Base-by-base conservation (phyloP, 202 grass and related monocot genomes). In the Bolboschoenoplectus hybrid region DNA sequence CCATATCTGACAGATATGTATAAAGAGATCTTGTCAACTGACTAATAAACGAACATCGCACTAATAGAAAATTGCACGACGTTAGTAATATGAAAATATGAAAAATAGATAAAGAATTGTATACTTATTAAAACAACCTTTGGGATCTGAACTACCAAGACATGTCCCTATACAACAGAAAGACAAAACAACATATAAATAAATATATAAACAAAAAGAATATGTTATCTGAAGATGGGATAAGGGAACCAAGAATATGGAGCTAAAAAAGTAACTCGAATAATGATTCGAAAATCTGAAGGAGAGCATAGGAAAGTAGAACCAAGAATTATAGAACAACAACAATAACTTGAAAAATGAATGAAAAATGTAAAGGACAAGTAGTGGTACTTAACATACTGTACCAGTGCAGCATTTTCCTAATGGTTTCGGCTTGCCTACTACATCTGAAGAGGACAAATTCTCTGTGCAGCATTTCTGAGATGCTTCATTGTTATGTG, bases 101-200 rank as follows among this genome's bases (percentile, higher is more conserved):
- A 86, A 51, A 75, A 86, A 86, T 16, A 79, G 51, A 35, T 14
- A 87, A 82, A 89, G 49, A 86, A 19, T 51, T 86, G 14, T 76
- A 58, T 9, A 93, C 97, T 92, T 94, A 99, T 90, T 97, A 62
- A 95, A 93, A 87, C 95, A 95, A 36, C 97, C 97, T 60, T 99
- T 99, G 2, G 97, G 97, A 88, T 99, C 97, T 61, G 90, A 90
- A 87, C 93, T 99, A 61, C 97, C 97, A 78, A 99, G 92, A 34
- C 97, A 85, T 81, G 97, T 99, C 97, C 97, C 97, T 99, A 76
- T 13, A 0, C 60, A 63, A 70, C 85, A 86, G 53, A 75, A 72
- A 17, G 72, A 87, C 12, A 90, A 84, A 84, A 70, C 6, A 51
- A 82, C 16, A 64, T 71, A 61, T 56, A 85, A 32, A 16, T 84